Conservation (phyloP, 164 flowering plant genomes). For the Magnolia officinalis region DNA sequence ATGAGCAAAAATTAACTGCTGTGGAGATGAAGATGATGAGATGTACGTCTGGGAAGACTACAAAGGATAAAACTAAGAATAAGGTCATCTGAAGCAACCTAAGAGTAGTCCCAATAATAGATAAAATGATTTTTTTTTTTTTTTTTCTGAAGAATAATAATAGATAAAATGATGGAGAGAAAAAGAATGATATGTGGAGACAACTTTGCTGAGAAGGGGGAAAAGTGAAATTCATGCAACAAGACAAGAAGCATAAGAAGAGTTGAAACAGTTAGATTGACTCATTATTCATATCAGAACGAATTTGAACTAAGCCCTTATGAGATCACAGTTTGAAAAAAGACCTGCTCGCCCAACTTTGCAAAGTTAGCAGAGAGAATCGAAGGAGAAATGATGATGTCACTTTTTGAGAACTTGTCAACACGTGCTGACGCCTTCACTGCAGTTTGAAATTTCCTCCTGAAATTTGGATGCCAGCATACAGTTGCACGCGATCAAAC, state of each 20-base stretch:
- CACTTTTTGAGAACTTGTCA: conserved; percentile 86
- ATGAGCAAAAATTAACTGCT: too few species aligned
- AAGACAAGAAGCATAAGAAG: too few species aligned
- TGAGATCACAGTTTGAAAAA: neutral
- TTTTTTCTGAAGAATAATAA: too few species aligned
- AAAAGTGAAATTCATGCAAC: neutral
- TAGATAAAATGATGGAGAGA: too few species aligned
- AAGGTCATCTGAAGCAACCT: too few species aligned
- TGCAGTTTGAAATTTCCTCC: conserved; percentile 49
- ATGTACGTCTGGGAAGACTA: too few species aligned
- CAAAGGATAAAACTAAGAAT: too few species aligned
- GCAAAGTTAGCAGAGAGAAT: conserved; percentile 95
- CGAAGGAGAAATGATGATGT: conserved; percentile 93
- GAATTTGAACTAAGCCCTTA: neutral
- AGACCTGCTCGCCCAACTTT: conserved; percentile 95
- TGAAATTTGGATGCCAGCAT: conserved; percentile 23
- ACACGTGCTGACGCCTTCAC: conserved; percentile 85
- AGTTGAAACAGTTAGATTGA: neutral
- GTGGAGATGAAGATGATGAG: too few species aligned
- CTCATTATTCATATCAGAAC: neutral
- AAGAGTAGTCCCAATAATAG: too few species aligned
- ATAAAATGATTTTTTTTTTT: too few species aligned
- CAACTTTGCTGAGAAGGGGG: neutral
- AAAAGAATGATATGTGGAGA: too few species aligned
- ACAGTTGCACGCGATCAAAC: neutral